Evolutionary conservation across 371 early-diverging fungal species (phyloP), one percentile per base, ranked within the genome.

Genomic region (Mortierella sp.): DNA sequence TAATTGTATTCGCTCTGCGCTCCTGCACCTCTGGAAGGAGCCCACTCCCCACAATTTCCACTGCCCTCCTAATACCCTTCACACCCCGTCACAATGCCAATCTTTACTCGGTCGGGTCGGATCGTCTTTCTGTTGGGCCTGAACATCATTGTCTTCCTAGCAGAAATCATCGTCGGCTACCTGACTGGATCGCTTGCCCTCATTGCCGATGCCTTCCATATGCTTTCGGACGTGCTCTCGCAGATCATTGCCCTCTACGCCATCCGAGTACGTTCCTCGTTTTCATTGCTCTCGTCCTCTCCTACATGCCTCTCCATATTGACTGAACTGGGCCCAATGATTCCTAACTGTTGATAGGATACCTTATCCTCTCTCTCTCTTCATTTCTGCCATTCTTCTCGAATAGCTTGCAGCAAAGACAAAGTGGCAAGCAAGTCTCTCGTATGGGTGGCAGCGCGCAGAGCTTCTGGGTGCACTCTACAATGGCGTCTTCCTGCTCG

Each of bases 181-280:
- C 77, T 84, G 62, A 89, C 91, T 0, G 84, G 87, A 43, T 95
- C 95, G n/a, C 81, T 97, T 26, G 93, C 96, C 11, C 87, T 97
- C 66, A 84, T 97, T n/a, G 96, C 96, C 1, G 97, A 97, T 83
- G 90, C 95, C 1, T 97, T 95, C 86, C 97, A 97, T 81, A 95
- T 96, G 96, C 82, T 96, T 52, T 92, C 89, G 64, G 97, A 97
- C 82, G 86, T 96, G 37, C 73, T 95, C 9, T 87, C 92, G 47
- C 87, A 96, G 70, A 79, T 88, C 43, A 90, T 97, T 48, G 97
- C 94, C n/a, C 83, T 94, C 43, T 94, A 92, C 84, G 96, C 97
- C 28, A 92, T 96, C 50, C 83, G 85, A 73, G 92, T 92, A 85
- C 64, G 81, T 59, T 44, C 29, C 50, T 16, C 50, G 14, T 50